A percentile compares a stretch with the other conserved stretches of the same genome.
Conservation (phyloP, 345 rosid genomes). For the Aurinia saxatilis region DNA sequence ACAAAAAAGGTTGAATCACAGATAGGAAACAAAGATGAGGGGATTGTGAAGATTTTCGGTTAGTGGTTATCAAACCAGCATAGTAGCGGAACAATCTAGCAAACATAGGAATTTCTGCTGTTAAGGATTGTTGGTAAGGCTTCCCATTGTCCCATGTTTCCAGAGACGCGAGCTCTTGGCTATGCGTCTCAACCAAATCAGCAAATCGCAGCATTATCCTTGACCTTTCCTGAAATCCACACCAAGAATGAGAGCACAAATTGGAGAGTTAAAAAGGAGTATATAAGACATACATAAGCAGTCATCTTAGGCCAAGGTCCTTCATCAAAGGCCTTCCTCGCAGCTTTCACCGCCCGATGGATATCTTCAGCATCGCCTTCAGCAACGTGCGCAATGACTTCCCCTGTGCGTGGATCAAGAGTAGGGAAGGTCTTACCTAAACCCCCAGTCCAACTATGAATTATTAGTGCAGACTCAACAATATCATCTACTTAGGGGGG, state of each 20-base stretch:
- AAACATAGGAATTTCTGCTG: constrained; percentile 57
- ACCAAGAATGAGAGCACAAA: neutral
- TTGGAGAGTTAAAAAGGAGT: no score
- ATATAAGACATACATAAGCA: constrained; percentile 74
- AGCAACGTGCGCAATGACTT: constrained; percentile 82
- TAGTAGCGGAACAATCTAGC: constrained; percentile 76
- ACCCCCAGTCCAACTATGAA: neutral
- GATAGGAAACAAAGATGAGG: neutral
- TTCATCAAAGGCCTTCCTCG: constrained; percentile 94
- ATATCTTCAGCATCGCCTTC: constrained; percentile 93
- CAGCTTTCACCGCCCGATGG: constrained; percentile 77
- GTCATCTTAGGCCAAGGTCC: constrained; percentile 98
- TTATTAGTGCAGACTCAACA: neutral
- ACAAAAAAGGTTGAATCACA: constrained; percentile 5
- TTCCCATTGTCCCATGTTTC: constrained; percentile 98
- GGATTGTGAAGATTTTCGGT: no score
- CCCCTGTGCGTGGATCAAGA: constrained; percentile 84
- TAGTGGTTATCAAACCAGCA: constrained; percentile 43
- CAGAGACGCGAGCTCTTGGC: constrained; percentile 72
- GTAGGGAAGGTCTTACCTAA: constrained; percentile 79
- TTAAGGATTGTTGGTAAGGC: constrained; percentile 61
- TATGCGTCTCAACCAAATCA: constrained; percentile 84
- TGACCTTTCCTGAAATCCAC: constrained; percentile 66
- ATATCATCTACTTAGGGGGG: neutral
- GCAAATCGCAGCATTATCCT: constrained; percentile 61